These are phyloP conservation scores for Thalassiosira livingstoniorum DNA, from an alignment of 352 stramenopile species.

Conservation along the genomic window DNA sequence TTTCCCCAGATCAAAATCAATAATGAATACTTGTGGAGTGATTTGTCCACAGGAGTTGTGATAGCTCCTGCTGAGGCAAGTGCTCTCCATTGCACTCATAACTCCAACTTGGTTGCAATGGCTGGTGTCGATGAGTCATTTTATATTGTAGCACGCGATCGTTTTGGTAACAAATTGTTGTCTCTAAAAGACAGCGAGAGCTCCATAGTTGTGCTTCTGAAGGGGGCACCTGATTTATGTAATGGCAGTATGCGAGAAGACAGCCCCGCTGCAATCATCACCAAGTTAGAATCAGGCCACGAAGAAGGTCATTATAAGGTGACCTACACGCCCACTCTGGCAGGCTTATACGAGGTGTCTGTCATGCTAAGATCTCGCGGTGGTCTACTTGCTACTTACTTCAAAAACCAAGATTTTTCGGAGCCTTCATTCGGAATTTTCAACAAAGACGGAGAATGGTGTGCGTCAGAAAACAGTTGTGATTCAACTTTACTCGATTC, in stretches of 20 bases:
- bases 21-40: conserved; percentile 64
- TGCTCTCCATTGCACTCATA: conserved; percentile 86
- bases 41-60: conserved; percentile 86
- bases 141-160: conserved; percentile 90
- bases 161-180: conserved; percentile 91
- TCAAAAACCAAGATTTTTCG: conserved; percentile 89
- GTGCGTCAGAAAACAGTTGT: conserved; percentile 69
- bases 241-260: conserved; percentile 33
- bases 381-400: conserved; percentile 93
- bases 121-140: conserved; percentile 87
- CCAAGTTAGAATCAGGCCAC: conserved; percentile 51
- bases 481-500: conserved; percentile 87
- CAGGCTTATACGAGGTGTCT: conserved; percentile 88
- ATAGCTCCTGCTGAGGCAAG: conserved; percentile 88
- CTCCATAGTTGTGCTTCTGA: conserved; percentile 84
- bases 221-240: conserved; percentile 63
- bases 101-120: conserved; percentile 86
- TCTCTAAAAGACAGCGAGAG: conserved; percentile 68
- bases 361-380: conserved; percentile 87
- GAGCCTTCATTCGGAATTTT: conserved; percentile 77
- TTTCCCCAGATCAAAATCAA: conserved; percentile 64
- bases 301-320: conserved; percentile 89
- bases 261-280: conserved; percentile 39
- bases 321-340: conserved; percentile 86
- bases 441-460: conserved; percentile 64